These are phyloP conservation scores for Sanghuangporus weigelae DNA, from an alignment of 1,284 basidiomycete species.

Conservation along the genomic window DNA sequence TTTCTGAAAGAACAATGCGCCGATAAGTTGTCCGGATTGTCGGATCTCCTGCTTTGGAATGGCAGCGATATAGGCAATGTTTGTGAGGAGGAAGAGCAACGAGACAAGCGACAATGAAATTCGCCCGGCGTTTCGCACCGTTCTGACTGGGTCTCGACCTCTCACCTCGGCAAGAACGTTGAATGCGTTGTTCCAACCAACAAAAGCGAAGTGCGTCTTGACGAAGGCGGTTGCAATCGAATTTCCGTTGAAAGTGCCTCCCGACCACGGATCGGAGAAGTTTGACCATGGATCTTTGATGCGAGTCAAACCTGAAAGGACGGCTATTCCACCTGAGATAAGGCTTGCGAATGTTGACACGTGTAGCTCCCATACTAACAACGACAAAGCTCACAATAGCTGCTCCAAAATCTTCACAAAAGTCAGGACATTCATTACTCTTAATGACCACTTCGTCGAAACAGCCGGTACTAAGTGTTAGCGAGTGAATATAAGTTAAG, in stretches of 20 bases:
- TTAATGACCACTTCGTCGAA: constrained; percentile 29
- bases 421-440: constrained; percentile 25
- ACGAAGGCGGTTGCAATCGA: constrained; percentile 40
- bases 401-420: constrained; percentile 27
- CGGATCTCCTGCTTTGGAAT: constrained; percentile 41
- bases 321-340: constrained; percentile 41
- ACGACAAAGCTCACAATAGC: constrained; percentile 21
- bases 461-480: constrained; percentile 22
- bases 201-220: constrained; percentile 41
- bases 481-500: background rate
- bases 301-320: constrained; percentile 41
- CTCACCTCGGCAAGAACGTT: constrained; percentile 42
- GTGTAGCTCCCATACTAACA: background rate
- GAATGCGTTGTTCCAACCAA: constrained; percentile 41
- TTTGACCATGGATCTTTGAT: constrained; percentile 43
- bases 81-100: constrained; percentile 42
- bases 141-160: constrained; percentile 33
- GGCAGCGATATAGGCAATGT: constrained; percentile 36
- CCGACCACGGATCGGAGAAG: constrained; percentile 44
- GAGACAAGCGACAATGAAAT: constrained; percentile 38
- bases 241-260: constrained; percentile 37
- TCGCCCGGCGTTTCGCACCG: constrained; percentile 39
- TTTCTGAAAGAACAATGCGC: constrained; percentile 44
- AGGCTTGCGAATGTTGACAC: constrained; percentile 25
- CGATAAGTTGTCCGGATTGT: constrained; percentile 39